phyloP scores from a whole-genome alignment of 2,329 filamentous ascomycete genomes.

The Colletotrichum melonis region DNA sequence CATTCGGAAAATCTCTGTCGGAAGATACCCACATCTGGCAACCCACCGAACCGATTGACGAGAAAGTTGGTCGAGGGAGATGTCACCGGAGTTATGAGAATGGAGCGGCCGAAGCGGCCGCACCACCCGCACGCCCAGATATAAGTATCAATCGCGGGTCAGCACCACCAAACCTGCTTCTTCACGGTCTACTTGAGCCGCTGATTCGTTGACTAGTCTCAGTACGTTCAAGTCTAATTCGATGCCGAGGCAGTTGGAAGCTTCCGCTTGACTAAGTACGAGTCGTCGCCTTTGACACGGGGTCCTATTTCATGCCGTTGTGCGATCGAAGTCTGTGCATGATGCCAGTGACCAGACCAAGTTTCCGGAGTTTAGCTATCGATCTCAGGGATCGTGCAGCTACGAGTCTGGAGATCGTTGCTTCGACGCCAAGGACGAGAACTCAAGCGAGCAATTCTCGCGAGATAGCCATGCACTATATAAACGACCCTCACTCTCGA shows the following conservation, averaged over 20 bases:
- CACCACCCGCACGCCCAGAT: not conserved
- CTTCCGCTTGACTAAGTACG: not conserved
- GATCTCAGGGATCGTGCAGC: not conserved
- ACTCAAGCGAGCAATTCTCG: not conserved
- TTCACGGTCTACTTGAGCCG: not conserved
- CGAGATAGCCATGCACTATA: not conserved
- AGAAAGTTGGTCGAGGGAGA: not conserved
- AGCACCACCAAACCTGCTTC: not conserved
- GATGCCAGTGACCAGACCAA: not conserved
- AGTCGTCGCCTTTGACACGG: not conserved
- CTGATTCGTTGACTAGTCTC: not conserved
- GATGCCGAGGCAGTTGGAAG: not conserved
- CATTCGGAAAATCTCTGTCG: not conserved
- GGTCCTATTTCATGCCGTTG: not conserved
- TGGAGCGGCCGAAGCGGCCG: not conserved
- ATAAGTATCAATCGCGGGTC: not conserved
- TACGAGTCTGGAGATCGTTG: accelerated
- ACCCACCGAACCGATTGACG: not conserved
- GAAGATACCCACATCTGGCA: not conserved
- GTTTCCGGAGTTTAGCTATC: not conserved
- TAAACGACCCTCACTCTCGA: not conserved
- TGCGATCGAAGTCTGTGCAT: not conserved
- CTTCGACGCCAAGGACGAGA: not conserved
- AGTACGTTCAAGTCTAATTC: not conserved
- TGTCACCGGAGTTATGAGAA: not conserved